Base-by-base conservation (phyloP, 2,329 filamentous ascomycete species). In the Curvularia spicifera region DNA sequence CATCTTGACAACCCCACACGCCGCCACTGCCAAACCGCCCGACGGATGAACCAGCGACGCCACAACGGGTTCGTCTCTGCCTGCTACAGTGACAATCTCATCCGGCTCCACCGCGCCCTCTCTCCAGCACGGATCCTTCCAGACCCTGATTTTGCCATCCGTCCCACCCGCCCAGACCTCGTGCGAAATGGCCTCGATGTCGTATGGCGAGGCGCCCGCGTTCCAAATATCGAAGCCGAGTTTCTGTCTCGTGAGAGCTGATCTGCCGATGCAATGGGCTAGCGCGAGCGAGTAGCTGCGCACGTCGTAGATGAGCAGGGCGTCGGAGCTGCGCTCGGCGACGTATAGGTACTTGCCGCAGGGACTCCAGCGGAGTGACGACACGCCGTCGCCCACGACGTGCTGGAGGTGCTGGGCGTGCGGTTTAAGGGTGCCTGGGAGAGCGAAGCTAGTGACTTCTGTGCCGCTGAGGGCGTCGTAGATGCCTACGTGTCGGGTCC, bases 111-210 rank as follows among this genome's bases (percentile, higher is more conserved):
- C 61, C 6, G 60, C 63, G 0, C 74, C 75, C 29, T 75, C 70
- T 33, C 59, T 67, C 37, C 56, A 13, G 29, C 63, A 69, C 35
- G 76, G 70, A 64, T 75, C 70, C 18, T 57, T 61, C 76, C 76
- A 78, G 7, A 77, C 75, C 56, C 83, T 77, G 53, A 85, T 77
- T 18, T 65, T 66, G 0, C 87, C 86, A 76, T 89, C 86, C 0
- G 72, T 79, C 0, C 85, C 85, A 9, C 87, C 87, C 45, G 77
- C 80, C 85, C 85, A 88, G 20, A 89, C 73, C 65, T 87, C 84
- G 64, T 82, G 79, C 8, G 78, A 75, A 1, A 55, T 20, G 0
- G 46, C 54, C 20, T 66, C 57, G 1, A 57, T 20, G 24, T 55
- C 60, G 35, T 65, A 60, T 10, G 71, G 75, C 9, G 53, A 50